phyloP scores from a whole-genome alignment of 2,329 filamentous ascomycete genomes.

The Sarocladiaceae sp. region DNA sequence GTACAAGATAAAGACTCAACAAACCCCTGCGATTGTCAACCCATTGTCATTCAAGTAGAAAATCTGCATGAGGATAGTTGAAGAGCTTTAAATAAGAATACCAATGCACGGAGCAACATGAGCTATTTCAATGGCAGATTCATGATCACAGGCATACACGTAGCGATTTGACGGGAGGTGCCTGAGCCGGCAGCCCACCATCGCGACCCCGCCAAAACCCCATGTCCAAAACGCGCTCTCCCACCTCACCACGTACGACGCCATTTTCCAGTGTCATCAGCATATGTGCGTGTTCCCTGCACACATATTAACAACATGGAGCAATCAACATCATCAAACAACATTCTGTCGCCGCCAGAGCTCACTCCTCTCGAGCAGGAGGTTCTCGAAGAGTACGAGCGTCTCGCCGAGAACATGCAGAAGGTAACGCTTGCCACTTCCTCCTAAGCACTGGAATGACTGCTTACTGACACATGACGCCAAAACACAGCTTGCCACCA shows the following conservation, averaged over 20 bases:
- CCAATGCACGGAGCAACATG: too few relatives aligned
- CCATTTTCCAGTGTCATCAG: too few relatives aligned
- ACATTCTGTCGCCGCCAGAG: conserved; percentile 41
- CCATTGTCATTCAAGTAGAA: too few relatives aligned
- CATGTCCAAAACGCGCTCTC: neutral
- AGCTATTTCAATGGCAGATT: too few relatives aligned
- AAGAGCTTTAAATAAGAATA: too few relatives aligned
- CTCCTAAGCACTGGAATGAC: neutral
- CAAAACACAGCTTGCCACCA: conserved; percentile 45
- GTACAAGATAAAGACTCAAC: too few relatives aligned
- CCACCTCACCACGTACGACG: neutral
- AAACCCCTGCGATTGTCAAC: too few relatives aligned
- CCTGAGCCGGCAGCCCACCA: too few relatives aligned
- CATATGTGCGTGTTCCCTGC: neutral
- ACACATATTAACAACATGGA: conserved; percentile 1
- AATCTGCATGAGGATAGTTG: too few relatives aligned
- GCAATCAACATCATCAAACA: conserved; percentile 10
- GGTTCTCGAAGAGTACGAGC: conserved; percentile 88
- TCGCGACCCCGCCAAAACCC: conserved; percentile 1
- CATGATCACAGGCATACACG: too few relatives aligned
- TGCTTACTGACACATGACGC: neutral
- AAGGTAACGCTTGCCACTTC: conserved; percentile 52
- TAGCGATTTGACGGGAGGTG: too few relatives aligned
- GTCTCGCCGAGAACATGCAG: conserved; percentile 84
- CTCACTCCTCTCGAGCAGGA: conserved; percentile 84